Percentiles rank a stretch among this genome's conserved stretches.
Evolutionary conservation across 2,329 filamentous ascomycete genomes (phyloP).

Genomic region (Didymella lethalis): DNA sequence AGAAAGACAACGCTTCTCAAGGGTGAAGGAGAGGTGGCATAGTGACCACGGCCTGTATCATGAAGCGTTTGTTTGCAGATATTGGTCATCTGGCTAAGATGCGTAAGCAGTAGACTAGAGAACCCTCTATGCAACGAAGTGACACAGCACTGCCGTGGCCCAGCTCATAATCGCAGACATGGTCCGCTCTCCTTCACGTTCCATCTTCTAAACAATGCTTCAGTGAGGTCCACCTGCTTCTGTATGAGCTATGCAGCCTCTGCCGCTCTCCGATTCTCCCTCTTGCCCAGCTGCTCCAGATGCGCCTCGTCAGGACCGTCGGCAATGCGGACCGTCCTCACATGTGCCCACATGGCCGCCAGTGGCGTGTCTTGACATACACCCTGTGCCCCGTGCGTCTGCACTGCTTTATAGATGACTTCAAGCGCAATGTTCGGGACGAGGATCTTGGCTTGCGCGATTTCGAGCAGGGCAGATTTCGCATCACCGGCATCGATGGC

Average conservation of each 20-base stretch:
- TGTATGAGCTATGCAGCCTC: constrained; percentile 66
- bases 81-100: background rate
- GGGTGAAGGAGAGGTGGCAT: background rate
- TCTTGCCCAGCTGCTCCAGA: constrained; percentile 72
- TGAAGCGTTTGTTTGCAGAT: background rate
- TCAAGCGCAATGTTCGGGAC: constrained; percentile 80
- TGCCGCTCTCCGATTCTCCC: constrained; percentile 73
- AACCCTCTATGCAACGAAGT: too few relatives aligned
- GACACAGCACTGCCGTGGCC: background rate
- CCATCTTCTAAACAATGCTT: constrained; percentile 69
- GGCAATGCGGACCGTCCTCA: constrained; percentile 80
- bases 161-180: constrained; percentile 18
- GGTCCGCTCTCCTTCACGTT: constrained; percentile 33
- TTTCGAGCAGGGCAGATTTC: constrained; percentile 86
- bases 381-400: constrained; percentile 86
- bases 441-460: constrained; percentile 90
- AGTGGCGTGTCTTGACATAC: constrained; percentile 92
- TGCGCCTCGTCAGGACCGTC: constrained; percentile 95
- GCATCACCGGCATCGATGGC: constrained; percentile 87
- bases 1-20: background rate
- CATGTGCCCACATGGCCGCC: constrained; percentile 75
- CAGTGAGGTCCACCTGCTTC: constrained; percentile 68
- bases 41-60: background rate
- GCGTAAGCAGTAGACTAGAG: background rate
- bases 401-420: constrained; percentile 90